Evolutionary conservation across 371 early-diverging fungal genomes (phyloP), one percentile per base, ranked within the genome.

Genomic region (Mucor indicus): DNA sequence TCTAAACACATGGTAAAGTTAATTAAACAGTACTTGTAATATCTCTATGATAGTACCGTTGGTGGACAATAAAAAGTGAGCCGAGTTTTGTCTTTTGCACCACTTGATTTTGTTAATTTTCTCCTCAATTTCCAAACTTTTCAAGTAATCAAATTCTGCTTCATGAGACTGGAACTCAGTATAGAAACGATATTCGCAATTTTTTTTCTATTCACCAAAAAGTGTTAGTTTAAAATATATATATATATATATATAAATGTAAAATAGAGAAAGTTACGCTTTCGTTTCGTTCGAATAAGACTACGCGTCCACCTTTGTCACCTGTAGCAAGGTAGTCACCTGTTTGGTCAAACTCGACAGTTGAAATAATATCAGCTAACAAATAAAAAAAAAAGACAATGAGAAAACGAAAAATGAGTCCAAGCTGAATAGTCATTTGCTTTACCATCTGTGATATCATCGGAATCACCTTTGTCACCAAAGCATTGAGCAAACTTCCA

Each of bases 401-500:
- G n/a, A n/a, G n/a, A n/a, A n/a, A n/a, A n/a, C n/a, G n/a, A n/a
- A n/a, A n/a, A n/a, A n/a, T n/a, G n/a, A n/a, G n/a, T n/a, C n/a
- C n/a, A n/a, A n/a, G n/a, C n/a, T n/a, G n/a, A n/a, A n/a, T n/a
- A n/a, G n/a, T n/a, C n/a, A n/a, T 35, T 25, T 23, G n/a, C n/a
- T 13, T 20, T 84, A 94, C 97, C 97, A 85, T 96, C 98, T 29
- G 96, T 95, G 48, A 98, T 91, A 75, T 96, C 98, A 50, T 95
- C 93, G 44, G 93, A 85, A 47, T 98, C 98, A 37, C 95, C 93
- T 70, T 98, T 98, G 74, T 98, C 98, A 50, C 98, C 98, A 82
- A 98, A 98, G 76, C 96, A 97, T 71, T 97, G 98, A 38, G 97
- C 92, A 71, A 96, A 96, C 64, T 87, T 92, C 97, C 97, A 96